These are phyloP conservation scores for Sclerotinia trifoliorum DNA, from an alignment of 2,329 filamentous ascomycete genomes.

Conservation along the genomic window DNA sequence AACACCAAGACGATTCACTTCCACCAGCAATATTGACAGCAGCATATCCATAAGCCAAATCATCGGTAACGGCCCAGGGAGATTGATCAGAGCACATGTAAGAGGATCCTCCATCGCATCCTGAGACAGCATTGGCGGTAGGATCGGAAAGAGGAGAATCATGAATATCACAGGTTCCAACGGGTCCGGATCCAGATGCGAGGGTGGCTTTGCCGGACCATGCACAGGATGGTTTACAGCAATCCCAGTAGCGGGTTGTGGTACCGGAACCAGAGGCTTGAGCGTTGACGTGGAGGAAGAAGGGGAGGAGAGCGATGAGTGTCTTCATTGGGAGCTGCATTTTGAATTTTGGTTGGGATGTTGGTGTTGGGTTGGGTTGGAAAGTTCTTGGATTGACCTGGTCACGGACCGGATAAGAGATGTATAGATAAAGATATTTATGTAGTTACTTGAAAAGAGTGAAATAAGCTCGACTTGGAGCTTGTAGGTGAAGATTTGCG, in stretches of 20 bases:
- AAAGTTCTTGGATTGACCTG: not conserved
- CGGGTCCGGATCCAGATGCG: constrained; percentile 35
- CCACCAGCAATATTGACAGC: constrained; percentile 53
- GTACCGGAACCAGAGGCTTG: constrained; percentile 31
- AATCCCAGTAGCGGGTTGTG: constrained; percentile 58
- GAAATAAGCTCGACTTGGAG: constrained; percentile 20
- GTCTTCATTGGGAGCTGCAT: constrained; percentile 25
- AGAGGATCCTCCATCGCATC: constrained; percentile 46
- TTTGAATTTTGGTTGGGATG: not conserved
- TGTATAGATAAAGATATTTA: not conserved
- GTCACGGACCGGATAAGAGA: constrained; percentile 14
- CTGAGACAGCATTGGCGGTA: constrained; percentile 45
- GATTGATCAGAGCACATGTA: constrained; percentile 62
- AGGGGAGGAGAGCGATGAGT: constrained; percentile 35
- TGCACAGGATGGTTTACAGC: constrained; percentile 68
- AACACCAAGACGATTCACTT: constrained; percentile 61
- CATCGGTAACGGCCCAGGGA: constrained; percentile 60
- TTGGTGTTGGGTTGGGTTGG: not conserved
- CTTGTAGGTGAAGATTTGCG: not conserved
- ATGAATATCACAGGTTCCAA: constrained; percentile 41
- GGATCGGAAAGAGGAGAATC: constrained; percentile 54
- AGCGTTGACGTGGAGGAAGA: constrained; percentile 31
- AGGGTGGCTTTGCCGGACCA: constrained; percentile 58
- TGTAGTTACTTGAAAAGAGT: constrained; percentile 8
- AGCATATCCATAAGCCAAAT: constrained; percentile 60